phyloP scores from a whole-genome alignment of 108 stramenopile genomes.

The Nannochloropsis oceanica region DNA sequence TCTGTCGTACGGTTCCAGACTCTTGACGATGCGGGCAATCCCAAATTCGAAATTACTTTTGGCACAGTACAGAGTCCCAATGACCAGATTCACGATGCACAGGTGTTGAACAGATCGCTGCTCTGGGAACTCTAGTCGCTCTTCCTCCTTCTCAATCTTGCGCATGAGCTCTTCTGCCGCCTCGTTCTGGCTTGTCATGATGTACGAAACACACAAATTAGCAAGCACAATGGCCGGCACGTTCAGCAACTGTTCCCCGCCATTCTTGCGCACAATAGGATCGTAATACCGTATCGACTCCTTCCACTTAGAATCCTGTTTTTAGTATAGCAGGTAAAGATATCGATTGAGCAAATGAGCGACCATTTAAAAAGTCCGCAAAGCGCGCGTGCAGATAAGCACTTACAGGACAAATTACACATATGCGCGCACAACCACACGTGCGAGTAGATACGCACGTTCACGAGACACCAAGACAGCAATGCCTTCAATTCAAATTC shows the following conservation, averaged over 20 bases:
- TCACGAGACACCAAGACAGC: too few species aligned
- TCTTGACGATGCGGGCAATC: constrained; percentile 59
- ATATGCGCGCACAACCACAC: background rate
- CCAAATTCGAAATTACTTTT: constrained; percentile 75
- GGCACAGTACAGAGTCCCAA: constrained; percentile 72
- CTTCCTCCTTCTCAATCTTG: constrained; percentile 51
- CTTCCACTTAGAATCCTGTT: constrained; percentile 40
- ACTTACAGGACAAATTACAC: background rate
- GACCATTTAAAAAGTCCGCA: background rate
- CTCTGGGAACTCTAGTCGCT: constrained; percentile 31
- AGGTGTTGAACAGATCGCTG: constrained; percentile 48
- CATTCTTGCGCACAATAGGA: constrained; percentile 44
- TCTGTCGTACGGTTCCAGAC: constrained; percentile 59
- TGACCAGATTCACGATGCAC: constrained; percentile 72
- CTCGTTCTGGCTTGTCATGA: constrained; percentile 65
- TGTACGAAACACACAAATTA: constrained; percentile 69
- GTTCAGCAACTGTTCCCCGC: constrained; percentile 44
- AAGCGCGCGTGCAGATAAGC: background rate
- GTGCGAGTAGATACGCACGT: background rate
- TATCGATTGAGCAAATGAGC: background rate
- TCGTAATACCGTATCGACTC: constrained; percentile 67
- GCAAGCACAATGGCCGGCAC: constrained; percentile 67
- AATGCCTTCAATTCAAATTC: background rate
- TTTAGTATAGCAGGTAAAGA: background rate
- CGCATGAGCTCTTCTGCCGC: constrained; percentile 66